Base-by-base conservation (phyloP, 805 yeast species). In the Yarrowia yakushimensis region DNA sequence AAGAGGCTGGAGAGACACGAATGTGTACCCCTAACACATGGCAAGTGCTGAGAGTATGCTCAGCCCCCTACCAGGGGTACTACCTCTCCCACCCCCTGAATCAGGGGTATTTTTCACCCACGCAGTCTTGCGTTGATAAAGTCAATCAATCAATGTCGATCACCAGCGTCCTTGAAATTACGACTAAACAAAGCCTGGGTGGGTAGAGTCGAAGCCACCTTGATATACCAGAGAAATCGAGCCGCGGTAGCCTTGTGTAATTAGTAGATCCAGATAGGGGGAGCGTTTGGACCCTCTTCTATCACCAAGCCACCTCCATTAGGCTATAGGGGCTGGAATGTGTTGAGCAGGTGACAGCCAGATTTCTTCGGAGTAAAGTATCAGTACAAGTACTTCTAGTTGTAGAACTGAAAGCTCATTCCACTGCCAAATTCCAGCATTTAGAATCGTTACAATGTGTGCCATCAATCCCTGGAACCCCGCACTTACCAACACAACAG, bases 241-340 rank as follows among this genome's bases (percentile, higher is more conserved):
- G 22, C 39, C 22, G 39, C 15, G 20, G 39, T n/a, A n/a, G n/a
- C n/a, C n/a, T n/a, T n/a, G n/a, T n/a, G n/a, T n/a, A n/a, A n/a
- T n/a, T n/a, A n/a, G n/a, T n/a, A n/a, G n/a, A n/a, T n/a, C n/a
- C n/a, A n/a, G n/a, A n/a, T 34, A 25, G 27, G 27, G 27, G 27
- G 8, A 25, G 27, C 27, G 8, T 5, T 5, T 25, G 8, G 27
- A 25, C 27, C 3, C 37, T n/a, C n/a, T 6, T 5, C 18, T n/a
- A 33, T 8, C 37, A 33, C 10, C 11, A 4, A 43, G 8, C n/a
- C n/a, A 3, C 34, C 33, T 4, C 23, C 23, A 43, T n/a, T 43
- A 45, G 33, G 30, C 36, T 45, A 45, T 45, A 45, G 52, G 36
- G 36, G 52, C 13, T 45, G 52, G 52, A 30, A 45, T 45, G 50